Percentiles rank a stretch among this genome's conserved stretches.
phyloP scores from a whole-genome alignment of 768 basidiomycete genomes.

The Russula sp. region DNA sequence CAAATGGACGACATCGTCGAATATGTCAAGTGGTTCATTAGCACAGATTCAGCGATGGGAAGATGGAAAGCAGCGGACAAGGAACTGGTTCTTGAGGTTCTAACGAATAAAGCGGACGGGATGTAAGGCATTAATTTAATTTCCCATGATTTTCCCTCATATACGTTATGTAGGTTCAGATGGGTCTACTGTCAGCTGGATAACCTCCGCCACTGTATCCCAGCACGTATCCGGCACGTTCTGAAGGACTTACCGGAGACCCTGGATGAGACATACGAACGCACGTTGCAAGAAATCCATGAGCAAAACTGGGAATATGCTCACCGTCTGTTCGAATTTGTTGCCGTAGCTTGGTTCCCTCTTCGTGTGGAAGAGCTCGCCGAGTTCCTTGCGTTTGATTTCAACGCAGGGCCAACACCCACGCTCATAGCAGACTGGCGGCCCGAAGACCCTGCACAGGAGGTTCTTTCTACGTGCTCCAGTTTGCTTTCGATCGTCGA shows the following conservation, averaged over 20 bases:
- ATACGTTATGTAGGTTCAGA: neutral
- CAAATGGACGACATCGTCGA: neutral
- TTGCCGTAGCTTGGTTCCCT: too few species aligned
- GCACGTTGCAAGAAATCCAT: too few species aligned
- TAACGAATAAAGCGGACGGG: neutral
- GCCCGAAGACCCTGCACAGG: too few species aligned
- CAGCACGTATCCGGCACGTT: neutral
- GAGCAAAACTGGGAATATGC: too few species aligned
- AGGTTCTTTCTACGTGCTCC: too few species aligned
- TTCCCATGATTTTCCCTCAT: neutral
- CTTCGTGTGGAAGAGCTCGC: too few species aligned
- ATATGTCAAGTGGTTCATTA: neutral
- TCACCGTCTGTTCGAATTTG: too few species aligned
- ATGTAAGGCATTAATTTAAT: neutral
- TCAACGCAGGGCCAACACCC: too few species aligned
- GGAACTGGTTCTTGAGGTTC: neutral
- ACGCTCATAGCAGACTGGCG: too few species aligned
- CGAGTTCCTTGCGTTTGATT: too few species aligned
- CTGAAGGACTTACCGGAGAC: neutral
- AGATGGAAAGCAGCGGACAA: neutral
- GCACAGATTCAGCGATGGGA: neutral
- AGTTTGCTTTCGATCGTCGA: too few species aligned
- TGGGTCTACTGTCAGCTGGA: neutral
- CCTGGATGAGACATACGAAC: neutral
- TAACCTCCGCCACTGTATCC: neutral